These are phyloP conservation scores for Albizia julibrissin DNA, from an alignment of 306 rosid species.

Conservation along the genomic window DNA sequence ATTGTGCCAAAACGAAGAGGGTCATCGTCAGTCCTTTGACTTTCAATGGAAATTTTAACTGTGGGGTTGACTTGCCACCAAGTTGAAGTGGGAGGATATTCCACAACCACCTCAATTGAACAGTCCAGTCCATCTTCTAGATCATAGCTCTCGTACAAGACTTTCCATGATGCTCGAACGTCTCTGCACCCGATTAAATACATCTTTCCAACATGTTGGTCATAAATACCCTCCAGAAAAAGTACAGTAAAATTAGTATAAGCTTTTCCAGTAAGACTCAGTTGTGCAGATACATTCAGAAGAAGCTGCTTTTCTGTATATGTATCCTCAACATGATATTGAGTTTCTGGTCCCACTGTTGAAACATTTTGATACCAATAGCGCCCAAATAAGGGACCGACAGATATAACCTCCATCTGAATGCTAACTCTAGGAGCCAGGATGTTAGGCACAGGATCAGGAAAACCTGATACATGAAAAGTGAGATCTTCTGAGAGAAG, in stretches of 20 bases:
- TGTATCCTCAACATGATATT: slow-evolving; percentile 56
- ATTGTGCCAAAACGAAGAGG: slow-evolving; percentile 56
- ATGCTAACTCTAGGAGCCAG: slow-evolving; percentile 45
- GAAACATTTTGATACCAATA: slow-evolving; percentile 57
- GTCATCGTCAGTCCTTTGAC: slow-evolving; percentile 75
- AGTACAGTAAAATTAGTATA: slow-evolving; percentile 60
- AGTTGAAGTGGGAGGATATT: slow-evolving; percentile 84
- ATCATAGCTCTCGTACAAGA: slow-evolving; percentile 64
- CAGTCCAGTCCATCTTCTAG: slow-evolving; percentile 89
- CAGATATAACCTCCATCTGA: slow-evolving; percentile 75
- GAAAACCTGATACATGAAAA: slow-evolving; percentile 56
- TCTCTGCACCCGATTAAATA: slow-evolving; percentile 91
- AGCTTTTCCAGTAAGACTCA: slow-evolving; percentile 56
- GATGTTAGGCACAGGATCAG: slow-evolving; percentile 47
- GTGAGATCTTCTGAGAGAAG: slow-evolving; percentile 85
- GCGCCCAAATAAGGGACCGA: slow-evolving; percentile 73
- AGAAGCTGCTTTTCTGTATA: slow-evolving; percentile 87
- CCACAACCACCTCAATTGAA: slow-evolving; percentile 66
- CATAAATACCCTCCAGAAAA: slow-evolving; percentile 84
- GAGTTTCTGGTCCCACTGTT: slow-evolving; percentile 43
- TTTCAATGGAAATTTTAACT: slow-evolving; percentile 64
- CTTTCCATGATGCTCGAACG: slow-evolving; percentile 75
- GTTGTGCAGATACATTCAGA: slow-evolving; percentile 83
- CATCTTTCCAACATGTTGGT: slow-evolving; percentile 79
- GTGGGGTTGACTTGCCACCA: slow-evolving; percentile 78